Evolutionary conservation across 73 alveolate species (phyloP), one percentile per base, ranked within the genome.

Genomic region (Urostyla sp.): DNA sequence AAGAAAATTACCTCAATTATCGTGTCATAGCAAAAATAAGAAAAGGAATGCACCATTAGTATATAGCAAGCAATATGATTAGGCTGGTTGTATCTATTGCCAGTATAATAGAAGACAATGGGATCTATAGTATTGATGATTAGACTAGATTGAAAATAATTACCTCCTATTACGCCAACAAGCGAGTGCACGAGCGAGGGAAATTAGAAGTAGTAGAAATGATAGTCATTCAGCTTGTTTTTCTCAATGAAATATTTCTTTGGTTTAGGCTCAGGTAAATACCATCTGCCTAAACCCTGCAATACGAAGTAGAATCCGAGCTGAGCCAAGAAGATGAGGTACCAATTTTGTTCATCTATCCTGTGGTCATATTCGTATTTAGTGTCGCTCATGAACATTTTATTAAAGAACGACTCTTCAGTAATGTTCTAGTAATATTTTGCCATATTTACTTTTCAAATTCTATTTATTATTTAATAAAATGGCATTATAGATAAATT

Each of bases 271-370:
- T 30, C 0, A 2, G 83, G 83, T 16, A 35, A 51, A 24, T 46
- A 48, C 60, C 18, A 37, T 27, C 69, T 69, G 5, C 24, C 72
- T 0, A 44, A 15, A 5, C 37, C 52, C 11, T 18, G 56, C 7
- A 48, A 1, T 7, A 69, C 54, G 38, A 69, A 69, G 60, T 69
- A 69, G 23, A 23, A 31, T 6, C 21, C 60, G 31, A 21, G 49
- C 34, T 69, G 15, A 5, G 49, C 69, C 4, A 11, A 6, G 37
- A 69, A 24, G 31, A 69, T 20, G 15, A 23, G 35, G 30, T 1
- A 5, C 83, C 83, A 69, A 69, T 69, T 69, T 18, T 69, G 49
- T 24, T 69, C 83, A 16, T 69, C 83, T 27, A 69, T 69, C 26
- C 83, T 44, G 0, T 49, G 2, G 54, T 69, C 83, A 30, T 69